Evolutionary conservation across 495 filamentous ascomycete species (phyloP).

Genomic region (Neohortaea acidophila): DNA sequence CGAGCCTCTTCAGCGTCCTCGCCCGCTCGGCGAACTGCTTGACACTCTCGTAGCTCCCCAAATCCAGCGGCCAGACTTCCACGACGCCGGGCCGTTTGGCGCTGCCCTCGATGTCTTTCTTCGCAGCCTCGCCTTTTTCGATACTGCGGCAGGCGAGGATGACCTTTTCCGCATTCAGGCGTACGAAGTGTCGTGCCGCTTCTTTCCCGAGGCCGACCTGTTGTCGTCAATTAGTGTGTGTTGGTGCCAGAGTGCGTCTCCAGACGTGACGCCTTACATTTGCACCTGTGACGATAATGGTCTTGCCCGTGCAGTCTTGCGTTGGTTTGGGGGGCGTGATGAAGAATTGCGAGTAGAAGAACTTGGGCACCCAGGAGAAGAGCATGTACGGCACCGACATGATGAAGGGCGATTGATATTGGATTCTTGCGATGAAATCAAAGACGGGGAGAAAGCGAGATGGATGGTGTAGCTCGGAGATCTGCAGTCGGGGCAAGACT

Average conservation of each 20-base stretch:
- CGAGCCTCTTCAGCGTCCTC: constrained; percentile 26
- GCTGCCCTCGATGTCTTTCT: constrained; percentile 32
- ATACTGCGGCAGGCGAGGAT: constrained; percentile 25
- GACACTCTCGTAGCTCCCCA: constrained; percentile 37
- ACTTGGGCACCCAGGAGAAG: constrained; percentile 1
- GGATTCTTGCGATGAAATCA: too few relatives aligned
- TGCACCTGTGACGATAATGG: constrained; percentile 25
- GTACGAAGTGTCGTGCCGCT: constrained; percentile 22
- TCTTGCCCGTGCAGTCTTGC: constrained; percentile 24
- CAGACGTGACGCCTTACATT: too few relatives aligned
- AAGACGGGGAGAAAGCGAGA: too few relatives aligned
- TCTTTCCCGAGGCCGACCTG: constrained; percentile 25
- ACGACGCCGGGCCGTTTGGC: constrained; percentile 30
- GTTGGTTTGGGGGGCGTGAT: constrained; percentile 26
- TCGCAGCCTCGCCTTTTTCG: constrained; percentile 33
- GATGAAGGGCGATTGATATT: too few relatives aligned
- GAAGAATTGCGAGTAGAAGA: constrained; percentile 34
- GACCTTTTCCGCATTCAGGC: constrained; percentile 21
- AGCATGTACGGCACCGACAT: too few relatives aligned
- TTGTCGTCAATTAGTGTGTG: too few relatives aligned
- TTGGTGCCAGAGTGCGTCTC: too few relatives aligned
- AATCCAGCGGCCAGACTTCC: constrained; percentile 41
- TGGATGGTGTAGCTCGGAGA: too few relatives aligned
- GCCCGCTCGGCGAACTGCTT: constrained; percentile 32
- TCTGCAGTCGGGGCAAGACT: too few relatives aligned